phyloP scores from a whole-genome alignment of 2,329 filamentous ascomycete genomes.

The Cytospora leucostoma region DNA sequence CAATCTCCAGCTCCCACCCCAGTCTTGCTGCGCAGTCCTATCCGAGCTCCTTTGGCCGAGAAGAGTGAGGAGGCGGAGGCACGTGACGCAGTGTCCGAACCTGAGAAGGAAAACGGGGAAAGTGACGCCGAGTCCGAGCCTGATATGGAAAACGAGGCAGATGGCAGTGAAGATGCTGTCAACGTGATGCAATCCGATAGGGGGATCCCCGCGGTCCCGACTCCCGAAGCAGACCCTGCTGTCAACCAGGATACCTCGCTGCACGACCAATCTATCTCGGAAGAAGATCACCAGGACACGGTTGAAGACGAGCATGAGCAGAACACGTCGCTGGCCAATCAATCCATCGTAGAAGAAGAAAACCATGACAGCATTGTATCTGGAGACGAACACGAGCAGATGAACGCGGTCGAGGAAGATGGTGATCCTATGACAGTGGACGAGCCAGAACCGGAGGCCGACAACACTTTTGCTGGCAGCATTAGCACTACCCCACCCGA shows the following conservation, averaged over 20 bases:
- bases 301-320: conserved; percentile 28
- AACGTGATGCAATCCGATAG: conserved; percentile 10
- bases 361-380: conserved; percentile 29
- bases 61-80: conserved; percentile 2
- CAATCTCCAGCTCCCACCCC: conserved; percentile 23
- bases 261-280: neutral
- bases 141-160: conserved; percentile 1
- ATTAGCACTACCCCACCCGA: conserved; percentile 35
- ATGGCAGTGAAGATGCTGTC: conserved; percentile 16
- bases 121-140: conserved; percentile 5
- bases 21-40: conserved; percentile 15
- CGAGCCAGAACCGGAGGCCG: conserved; percentile 35
- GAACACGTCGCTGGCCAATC: conserved; percentile 7
- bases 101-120: conserved; percentile 2
- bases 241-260: conserved; percentile 26
- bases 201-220: conserved; percentile 31
- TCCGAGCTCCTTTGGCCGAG: conserved; percentile 12
- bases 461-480: conserved; percentile 22
- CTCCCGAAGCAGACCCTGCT: conserved; percentile 35
- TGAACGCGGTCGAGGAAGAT: conserved; percentile 2
- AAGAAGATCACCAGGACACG: conserved; percentile 29
- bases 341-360: conserved; percentile 21
- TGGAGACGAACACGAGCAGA: conserved; percentile 26
- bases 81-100: neutral
- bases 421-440: conserved; percentile 33